Evolutionary conservation across 495 filamentous ascomycete species (phyloP), one percentile per base, ranked within the genome.

Genomic region (Penicillium daleae): DNA sequence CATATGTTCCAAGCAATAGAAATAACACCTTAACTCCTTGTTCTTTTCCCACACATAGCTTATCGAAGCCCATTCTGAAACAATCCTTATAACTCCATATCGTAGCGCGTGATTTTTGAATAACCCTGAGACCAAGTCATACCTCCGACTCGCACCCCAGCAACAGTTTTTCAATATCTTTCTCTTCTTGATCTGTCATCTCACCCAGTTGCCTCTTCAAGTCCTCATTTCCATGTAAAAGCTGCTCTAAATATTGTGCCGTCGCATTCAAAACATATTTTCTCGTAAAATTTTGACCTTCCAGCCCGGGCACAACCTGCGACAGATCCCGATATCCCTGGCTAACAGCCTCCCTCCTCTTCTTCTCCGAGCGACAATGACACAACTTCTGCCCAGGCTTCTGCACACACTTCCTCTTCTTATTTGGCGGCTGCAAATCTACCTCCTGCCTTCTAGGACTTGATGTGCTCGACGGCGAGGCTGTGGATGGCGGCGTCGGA

Each of bases 321-420:
- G 61, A 69, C 17, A 71, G 37, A 19, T 65, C 57, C 13, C 49
- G 59, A 57, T 71, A 71, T 27, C 66, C 49, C n/a, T 65, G 48
- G 33, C 55, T 40, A 44, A 71, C 50, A 48, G 62, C 32, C 56
- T 71, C 69, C n/a, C 69, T 56, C 19, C 66, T 61, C 40, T 63
- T 71, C 59, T 71, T 71, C 24, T 71, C 69, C 4, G 69, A 67
- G 15, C 60, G 66, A 35, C 69, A 71, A 48, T 71, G 69, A 55
- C 69, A 71, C 13, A 69, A 39, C 35, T 58, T 59, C 39, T 71
- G 69, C 8, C 69, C 69, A 17, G 69, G 59, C 39, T 54, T 65
- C 35, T 71, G 69, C 4, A 67, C 53, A 39, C 69, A 71, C 22
- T 71, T 71, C 13, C 66, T 57, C 37, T 71, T 71, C 17, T 60